Conservation (phyloP, 345 rosid species). For the Rubroshorea leprosula region DNA sequence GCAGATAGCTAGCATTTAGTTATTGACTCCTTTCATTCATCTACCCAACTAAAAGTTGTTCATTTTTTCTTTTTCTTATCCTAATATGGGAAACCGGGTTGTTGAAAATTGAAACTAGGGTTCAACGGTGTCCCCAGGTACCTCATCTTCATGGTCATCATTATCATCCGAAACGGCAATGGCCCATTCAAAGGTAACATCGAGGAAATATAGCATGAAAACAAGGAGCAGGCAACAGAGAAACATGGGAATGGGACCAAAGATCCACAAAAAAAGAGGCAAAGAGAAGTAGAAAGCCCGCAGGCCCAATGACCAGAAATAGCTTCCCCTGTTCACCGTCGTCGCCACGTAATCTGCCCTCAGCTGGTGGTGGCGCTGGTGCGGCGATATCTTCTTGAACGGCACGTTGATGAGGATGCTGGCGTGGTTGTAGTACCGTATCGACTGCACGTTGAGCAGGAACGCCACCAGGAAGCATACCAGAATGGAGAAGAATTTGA, state of each 20-base stretch:
- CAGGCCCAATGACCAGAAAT: constrained; percentile 88
- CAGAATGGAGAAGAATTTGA: constrained; percentile 66
- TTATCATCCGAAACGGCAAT: constrained; percentile 24
- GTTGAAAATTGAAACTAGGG: no score
- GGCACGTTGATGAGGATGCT: constrained; percentile 83
- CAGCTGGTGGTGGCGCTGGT: constrained; percentile 28
- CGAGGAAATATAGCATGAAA: constrained; percentile 57
- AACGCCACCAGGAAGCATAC: constrained; percentile 69
- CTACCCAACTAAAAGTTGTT: no score
- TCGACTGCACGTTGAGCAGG: constrained; percentile 62
- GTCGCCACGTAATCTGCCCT: constrained; percentile 59
- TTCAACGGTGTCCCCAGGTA: constrained; percentile 13
- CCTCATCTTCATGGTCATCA: constrained; percentile 23
- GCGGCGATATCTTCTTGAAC: constrained; percentile 40
- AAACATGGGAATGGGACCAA: constrained; percentile 82
- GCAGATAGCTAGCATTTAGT: no score
- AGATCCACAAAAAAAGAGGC: constrained; percentile 87
- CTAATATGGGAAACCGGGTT: no score
- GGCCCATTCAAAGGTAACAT: constrained; percentile 44
- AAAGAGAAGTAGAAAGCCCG: constrained; percentile 85
- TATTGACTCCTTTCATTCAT: no score
- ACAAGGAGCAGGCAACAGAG: constrained; percentile 49
- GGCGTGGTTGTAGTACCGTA: constrained; percentile 85
- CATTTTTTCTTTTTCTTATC: no score
- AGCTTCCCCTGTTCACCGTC: constrained; percentile 71